Percentiles rank a stretch among this genome's conserved stretches.
Conservation (phyloP, 352 stramenopile genomes). For the Phytophthora sp. region DNA sequence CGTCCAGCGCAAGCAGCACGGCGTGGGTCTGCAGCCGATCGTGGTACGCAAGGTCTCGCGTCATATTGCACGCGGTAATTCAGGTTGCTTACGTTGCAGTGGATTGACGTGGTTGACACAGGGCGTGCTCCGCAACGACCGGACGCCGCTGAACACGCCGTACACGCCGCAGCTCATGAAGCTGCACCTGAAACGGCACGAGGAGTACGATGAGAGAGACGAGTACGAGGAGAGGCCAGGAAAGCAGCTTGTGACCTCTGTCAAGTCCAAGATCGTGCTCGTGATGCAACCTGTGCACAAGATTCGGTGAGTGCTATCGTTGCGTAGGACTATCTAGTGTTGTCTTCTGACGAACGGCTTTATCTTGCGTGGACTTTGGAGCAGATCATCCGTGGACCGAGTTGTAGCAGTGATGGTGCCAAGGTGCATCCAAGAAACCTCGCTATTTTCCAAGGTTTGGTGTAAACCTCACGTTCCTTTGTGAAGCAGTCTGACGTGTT, state of each 20-base stretch:
- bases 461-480: too few species aligned
- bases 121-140: constrained; percentile 71
- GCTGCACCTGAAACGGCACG: constrained; percentile 69
- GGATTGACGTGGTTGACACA: constrained; percentile 14
- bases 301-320: constrained; percentile 45
- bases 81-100: constrained; percentile 5
- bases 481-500: constrained; percentile 5
- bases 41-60: constrained; percentile 44
- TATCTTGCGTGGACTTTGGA: constrained; percentile 6
- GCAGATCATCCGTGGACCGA: constrained; percentile 35
- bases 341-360: constrained; percentile 13
- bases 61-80: background rate
- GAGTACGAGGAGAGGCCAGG: constrained; percentile 31
- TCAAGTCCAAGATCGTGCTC: constrained; percentile 51
- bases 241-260: constrained; percentile 43
- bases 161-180: constrained; percentile 89
- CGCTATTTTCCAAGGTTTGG: constrained; percentile 48
- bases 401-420: constrained; percentile 48
- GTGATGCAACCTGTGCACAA: constrained; percentile 49
- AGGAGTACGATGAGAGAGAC: constrained; percentile 53
- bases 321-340: constrained; percentile 4
- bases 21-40: constrained; percentile 49
- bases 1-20: constrained; percentile 51
- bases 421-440: constrained; percentile 40
- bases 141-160: constrained; percentile 82